Base-by-base conservation (phyloP, 2,329 filamentous ascomycete species). In the Davidsoniella neocaledoniae region DNA sequence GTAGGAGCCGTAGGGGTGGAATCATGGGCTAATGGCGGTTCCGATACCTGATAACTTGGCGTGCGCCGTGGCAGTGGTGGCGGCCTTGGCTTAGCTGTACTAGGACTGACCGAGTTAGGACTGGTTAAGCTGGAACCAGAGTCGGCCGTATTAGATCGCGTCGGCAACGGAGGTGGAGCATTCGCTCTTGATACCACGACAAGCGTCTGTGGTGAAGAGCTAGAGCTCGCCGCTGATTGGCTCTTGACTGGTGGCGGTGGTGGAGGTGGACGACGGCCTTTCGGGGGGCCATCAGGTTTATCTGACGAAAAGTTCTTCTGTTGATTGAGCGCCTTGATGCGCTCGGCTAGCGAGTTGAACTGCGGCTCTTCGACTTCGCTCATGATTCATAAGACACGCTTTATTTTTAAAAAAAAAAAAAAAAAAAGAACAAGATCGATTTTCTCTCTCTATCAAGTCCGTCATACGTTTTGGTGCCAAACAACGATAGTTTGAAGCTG, bases 241-340 rank as follows among this genome's bases (percentile, higher is more conserved):
- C 12, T 42, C 2, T 38, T 17, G 4, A 14, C 14, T 17, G 53
- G 43, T 26, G 51, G 53, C 10, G 45, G 47, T 14, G 62, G 58
- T 19, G 63, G 62, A 25, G 63, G 61, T 10, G 62, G 60, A 5
- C 59, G 58, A 42, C 60, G 21, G 38, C 21, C 21, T n/a, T n/a
- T 17, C 19, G 41, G 40, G 9, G 40, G 33, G 29, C 17, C 5
- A 29, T 19, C 12, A 14, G 48, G 19, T 14, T 42, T 25, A 39
- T 41, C 21, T 8, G 46, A 41, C 16, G 46, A 41, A 51, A 80
- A 75, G 65, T 73, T 74, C 62, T 75, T 74, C 61, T 79, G 71
- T 58, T 67, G 64, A 56, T 80, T 80, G 55, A 81, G 68, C 26
- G 77, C 77, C 8, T 77, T 76, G 54, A 81, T 81, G 48, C 77